These are phyloP conservation scores for Helotiales sp. DNA, from an alignment of 2,329 filamentous ascomycete genomes.

Conservation along the genomic window DNA sequence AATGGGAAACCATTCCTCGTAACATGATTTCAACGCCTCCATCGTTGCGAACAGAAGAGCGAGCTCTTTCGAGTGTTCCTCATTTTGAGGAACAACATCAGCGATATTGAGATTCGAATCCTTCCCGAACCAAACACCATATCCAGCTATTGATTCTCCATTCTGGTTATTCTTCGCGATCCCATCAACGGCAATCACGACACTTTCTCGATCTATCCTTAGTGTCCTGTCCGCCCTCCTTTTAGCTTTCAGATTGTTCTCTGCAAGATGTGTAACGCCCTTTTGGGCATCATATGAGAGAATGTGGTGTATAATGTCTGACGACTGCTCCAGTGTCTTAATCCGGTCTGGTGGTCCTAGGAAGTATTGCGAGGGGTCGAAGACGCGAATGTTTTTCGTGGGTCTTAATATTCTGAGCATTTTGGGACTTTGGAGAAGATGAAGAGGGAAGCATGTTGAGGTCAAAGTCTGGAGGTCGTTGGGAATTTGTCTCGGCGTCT, in stretches of 20 bases:
- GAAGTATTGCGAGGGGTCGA: slow-evolving; percentile 10
- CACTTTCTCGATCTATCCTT: background rate
- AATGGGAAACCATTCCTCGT: too few relatives aligned
- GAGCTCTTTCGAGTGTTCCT: background rate
- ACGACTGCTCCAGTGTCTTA: slow-evolving; percentile 5
- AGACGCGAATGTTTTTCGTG: slow-evolving; percentile 2
- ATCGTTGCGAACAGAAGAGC: background rate
- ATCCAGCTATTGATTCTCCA: background rate
- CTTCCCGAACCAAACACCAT: slow-evolving; percentile 2
- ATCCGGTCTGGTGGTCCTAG: slow-evolving; percentile 1
- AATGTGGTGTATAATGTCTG: slow-evolving; percentile 12
- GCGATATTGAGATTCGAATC: slow-evolving; percentile 1
- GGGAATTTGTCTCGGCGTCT: background rate
- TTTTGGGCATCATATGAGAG: background rate
- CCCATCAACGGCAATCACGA: slow-evolving; percentile 9
- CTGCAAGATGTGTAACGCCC: slow-evolving; percentile 5
- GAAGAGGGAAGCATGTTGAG: background rate
- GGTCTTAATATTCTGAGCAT: background rate
- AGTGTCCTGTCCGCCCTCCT: slow-evolving; percentile 5
- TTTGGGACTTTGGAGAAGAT: background rate
- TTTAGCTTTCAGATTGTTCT: slow-evolving; percentile 11
- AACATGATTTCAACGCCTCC: background rate
- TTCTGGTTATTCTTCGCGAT: background rate
- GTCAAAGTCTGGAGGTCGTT: background rate
- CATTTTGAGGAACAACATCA: background rate